phyloP scores from a whole-genome alignment of 208 protist genomes.

The Trypanosoma melophagium region DNA sequence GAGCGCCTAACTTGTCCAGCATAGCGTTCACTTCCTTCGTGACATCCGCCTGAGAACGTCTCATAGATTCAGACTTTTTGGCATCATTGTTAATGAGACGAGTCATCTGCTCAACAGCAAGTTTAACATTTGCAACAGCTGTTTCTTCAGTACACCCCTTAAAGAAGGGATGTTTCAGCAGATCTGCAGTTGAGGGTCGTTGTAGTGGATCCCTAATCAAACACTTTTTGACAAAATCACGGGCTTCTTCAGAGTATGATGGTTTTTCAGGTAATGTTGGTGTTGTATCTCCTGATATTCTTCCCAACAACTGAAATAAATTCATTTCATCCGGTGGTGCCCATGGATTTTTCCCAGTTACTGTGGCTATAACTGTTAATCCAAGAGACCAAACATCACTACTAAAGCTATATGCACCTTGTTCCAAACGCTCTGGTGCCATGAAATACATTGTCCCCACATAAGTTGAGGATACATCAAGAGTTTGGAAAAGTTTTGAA shows the following conservation, averaged over 20 bases:
- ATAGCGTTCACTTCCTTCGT: conserved; percentile 70
- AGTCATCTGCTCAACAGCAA: conserved; percentile 84
- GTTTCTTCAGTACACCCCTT: conserved; percentile 60
- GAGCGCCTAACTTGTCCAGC: conserved; percentile 63
- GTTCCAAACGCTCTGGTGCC: conserved; percentile 90
- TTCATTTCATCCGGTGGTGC: conserved; percentile 87
- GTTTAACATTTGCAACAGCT: conserved; percentile 76
- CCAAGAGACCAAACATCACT: conserved; percentile 93
- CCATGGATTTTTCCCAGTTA: conserved; percentile 86
- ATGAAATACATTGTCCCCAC: conserved; percentile 96
- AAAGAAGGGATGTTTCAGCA: conserved; percentile 84
- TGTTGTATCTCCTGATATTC: conserved; percentile 74
- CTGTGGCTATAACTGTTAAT: conserved; percentile 81
- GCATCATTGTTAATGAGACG: conserved; percentile 78
- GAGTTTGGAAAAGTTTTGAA: conserved; percentile 85
- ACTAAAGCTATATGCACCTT: conserved; percentile 89
- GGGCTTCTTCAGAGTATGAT: conserved; percentile 61
- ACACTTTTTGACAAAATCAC: conserved; percentile 78
- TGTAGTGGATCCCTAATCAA: conserved; percentile 71
- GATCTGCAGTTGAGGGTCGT: conserved; percentile 59
- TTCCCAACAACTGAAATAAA: conserved; percentile 79
- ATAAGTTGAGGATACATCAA: conserved; percentile 87
- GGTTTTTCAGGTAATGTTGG: conserved; percentile 63
- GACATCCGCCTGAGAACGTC: conserved; percentile 56
- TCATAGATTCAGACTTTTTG: conserved; percentile 53